A percentile compares a stretch with the other conserved stretches of the same genome.
Conservation (phyloP, 805 yeast genomes). For the Candida pseudoglaebosa region DNA sequence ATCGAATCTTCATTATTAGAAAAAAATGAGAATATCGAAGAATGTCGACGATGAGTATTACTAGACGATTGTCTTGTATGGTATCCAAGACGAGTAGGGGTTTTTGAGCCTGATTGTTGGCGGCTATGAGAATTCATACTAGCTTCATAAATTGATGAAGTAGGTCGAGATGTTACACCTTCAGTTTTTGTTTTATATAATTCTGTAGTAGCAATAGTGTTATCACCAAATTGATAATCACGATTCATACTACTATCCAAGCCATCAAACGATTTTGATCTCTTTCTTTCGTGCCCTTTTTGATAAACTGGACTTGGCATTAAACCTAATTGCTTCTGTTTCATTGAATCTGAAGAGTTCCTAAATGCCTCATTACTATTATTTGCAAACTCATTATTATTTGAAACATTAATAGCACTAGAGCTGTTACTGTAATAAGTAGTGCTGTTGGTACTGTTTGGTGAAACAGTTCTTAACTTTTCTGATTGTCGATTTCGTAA, state of each 20-base stretch:
- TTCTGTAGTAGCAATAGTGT: constrained; percentile 10
- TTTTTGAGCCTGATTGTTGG: constrained; percentile 32
- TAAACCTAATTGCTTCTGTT: not conserved
- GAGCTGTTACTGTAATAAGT: not conserved
- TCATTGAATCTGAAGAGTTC: too few relatives aligned
- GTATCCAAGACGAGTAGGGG: constrained; percentile 11
- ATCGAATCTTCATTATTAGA: constrained; percentile 24
- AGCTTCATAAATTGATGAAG: constrained; percentile 51
- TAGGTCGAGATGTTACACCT: constrained; percentile 33
- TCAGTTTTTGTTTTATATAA: constrained; percentile 21
- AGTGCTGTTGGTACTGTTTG: not conserved
- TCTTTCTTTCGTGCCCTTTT: constrained; percentile 3
- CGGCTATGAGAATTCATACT: constrained; percentile 35
- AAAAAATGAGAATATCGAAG: constrained; percentile 55
- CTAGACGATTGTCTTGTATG: constrained; percentile 28
- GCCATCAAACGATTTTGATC: not conserved
- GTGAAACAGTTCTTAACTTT: too few relatives aligned
- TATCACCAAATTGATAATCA: constrained; percentile 31
- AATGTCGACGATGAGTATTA: constrained; percentile 51
- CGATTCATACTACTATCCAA: constrained; percentile 27
- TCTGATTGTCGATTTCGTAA: constrained; percentile 29
- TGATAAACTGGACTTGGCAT: constrained; percentile 3
- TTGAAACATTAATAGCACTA: not conserved
- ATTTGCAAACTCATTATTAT: not conserved
- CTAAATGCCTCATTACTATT: too few relatives aligned